phyloP scores from a whole-genome alignment of 2,329 filamentous ascomycete species.

The Leptographium galeiforme region DNA sequence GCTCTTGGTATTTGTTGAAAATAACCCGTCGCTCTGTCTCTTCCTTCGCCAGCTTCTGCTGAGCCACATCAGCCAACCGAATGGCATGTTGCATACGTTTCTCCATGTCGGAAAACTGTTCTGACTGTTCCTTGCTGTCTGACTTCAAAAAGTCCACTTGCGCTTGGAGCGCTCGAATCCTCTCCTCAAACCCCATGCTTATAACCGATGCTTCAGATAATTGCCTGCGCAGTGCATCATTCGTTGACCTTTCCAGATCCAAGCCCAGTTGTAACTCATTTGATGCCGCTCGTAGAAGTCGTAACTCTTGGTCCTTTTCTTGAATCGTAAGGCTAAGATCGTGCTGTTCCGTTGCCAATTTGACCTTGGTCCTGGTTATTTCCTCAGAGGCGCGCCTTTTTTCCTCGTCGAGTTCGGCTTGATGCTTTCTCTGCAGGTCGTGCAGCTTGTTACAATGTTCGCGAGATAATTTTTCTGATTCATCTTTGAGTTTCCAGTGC shows the following conservation, averaged over 20 bases:
- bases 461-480: constrained; percentile 43
- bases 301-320: constrained; percentile 40
- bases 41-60: constrained; percentile 76
- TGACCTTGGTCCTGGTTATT: constrained; percentile 47
- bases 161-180: constrained; percentile 61
- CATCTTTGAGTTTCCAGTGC: constrained; percentile 33
- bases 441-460: constrained; percentile 57
- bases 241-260: constrained; percentile 50
- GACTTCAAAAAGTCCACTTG: constrained; percentile 85
- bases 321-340: constrained; percentile 33
- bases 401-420: constrained; percentile 54
- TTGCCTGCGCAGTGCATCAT: constrained; percentile 35
- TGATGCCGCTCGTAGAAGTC: constrained; percentile 30
- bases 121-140: constrained; percentile 76
- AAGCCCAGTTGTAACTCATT: constrained; percentile 36
- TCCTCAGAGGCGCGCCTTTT: constrained; percentile 44
- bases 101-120: constrained; percentile 73
- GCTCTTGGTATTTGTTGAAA: constrained; percentile 94
- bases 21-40: constrained; percentile 82
- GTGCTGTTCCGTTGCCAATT: constrained; percentile 36
- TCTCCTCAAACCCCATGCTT: constrained; percentile 56
- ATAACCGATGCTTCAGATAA: constrained; percentile 47
- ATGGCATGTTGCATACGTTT: constrained; percentile 67
- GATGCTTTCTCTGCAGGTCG: constrained; percentile 47
- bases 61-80: constrained; percentile 52